These are phyloP conservation scores for Boechera stricta DNA, from an alignment of 345 rosid genomes.

Conservation along the genomic window DNA sequence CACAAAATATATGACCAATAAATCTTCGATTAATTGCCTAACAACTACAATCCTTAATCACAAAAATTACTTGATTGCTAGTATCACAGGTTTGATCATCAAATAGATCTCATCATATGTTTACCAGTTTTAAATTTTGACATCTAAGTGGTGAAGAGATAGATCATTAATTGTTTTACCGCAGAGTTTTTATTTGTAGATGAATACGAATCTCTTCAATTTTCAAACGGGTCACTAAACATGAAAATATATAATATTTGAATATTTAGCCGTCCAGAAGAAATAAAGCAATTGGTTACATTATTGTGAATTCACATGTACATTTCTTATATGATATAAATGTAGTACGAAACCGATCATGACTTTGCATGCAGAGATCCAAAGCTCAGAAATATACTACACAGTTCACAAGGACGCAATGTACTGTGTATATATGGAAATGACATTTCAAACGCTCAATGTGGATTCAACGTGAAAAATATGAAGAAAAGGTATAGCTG, in stretches of 20 bases:
- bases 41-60: neutral
- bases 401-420: slow-evolving; percentile 25
- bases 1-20: neutral
- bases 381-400: slow-evolving; percentile 19
- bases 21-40: neutral
- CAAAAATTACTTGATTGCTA: neutral
- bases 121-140: neutral
- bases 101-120: neutral
- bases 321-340: neutral
- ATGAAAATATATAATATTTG: neutral
- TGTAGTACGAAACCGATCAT: slow-evolving; percentile 29
- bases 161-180: no score
- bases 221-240: neutral
- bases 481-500: neutral
- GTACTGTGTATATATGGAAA: neutral
- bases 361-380: slow-evolving; percentile 27
- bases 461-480: slow-evolving; percentile 20
- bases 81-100: neutral
- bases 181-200: no score
- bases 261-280: neutral
- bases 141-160: neutral
- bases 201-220: slow-evolving; percentile 2
- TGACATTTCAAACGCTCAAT: neutral
- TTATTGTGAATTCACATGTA: slow-evolving; percentile 25
- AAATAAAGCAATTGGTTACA: neutral